Conservation (phyloP, 768 basidiomycete genomes). For the Ramaria sp. region DNA sequence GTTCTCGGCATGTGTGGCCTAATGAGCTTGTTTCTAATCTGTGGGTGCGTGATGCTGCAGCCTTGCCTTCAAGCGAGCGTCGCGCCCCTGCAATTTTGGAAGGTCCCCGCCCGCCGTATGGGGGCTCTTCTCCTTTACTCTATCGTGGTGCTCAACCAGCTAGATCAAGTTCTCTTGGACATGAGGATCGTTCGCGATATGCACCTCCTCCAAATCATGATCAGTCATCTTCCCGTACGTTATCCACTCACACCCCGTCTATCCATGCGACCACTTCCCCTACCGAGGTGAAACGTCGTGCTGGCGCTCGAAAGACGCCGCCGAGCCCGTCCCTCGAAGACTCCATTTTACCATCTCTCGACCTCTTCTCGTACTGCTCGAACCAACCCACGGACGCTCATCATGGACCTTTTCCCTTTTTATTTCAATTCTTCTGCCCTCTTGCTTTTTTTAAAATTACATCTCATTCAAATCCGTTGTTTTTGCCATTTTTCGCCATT, state of each 20-base stretch:
- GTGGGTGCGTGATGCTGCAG: not conserved
- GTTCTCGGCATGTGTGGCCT: not conserved
- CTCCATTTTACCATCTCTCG: slow-evolving; percentile 3
- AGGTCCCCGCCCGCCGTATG: not conserved
- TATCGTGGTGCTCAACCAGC: not conserved
- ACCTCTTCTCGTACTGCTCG: slow-evolving; percentile 4
- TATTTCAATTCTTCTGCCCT: not conserved
- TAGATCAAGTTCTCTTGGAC: not conserved
- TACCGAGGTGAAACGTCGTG: slow-evolving; percentile 7
- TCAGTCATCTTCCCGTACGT: slow-evolving; percentile 7
- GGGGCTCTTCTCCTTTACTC: not conserved
- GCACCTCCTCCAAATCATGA: slow-evolving; percentile 1
- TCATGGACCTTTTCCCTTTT: slow-evolving; percentile 6
- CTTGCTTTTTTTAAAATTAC: not conserved
- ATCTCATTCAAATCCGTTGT: slow-evolving; percentile 20
- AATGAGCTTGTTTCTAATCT: not conserved
- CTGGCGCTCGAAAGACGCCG: slow-evolving; percentile 7
- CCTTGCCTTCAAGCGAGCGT: not conserved
- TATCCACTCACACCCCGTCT: slow-evolving; percentile 9
- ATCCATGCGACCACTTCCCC: slow-evolving; percentile 3
- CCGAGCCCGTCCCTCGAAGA: slow-evolving; percentile 6
- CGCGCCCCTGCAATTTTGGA: not conserved
- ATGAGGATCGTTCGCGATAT: slow-evolving; percentile 2
- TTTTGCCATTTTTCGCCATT: slow-evolving; percentile 26
- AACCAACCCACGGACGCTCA: slow-evolving; percentile 8